These are phyloP conservation scores for Pythium myriotylum DNA, from an alignment of 352 stramenopile genomes.

Conservation along the genomic window DNA sequence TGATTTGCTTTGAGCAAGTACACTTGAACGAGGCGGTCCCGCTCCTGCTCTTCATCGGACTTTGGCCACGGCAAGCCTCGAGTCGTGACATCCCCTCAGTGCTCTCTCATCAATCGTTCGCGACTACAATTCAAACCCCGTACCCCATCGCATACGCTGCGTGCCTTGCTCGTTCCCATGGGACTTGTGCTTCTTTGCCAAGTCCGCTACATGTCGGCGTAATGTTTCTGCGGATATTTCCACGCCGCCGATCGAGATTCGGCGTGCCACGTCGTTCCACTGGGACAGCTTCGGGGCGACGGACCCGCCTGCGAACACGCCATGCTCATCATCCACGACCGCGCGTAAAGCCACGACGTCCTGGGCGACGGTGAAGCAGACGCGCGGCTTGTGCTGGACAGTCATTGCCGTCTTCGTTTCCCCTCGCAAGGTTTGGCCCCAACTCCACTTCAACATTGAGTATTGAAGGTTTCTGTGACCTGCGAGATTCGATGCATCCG, in stretches of 20 bases:
- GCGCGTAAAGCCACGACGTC: conserved; percentile 5
- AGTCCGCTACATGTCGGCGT: conserved; percentile 10
- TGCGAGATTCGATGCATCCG: too few relatives aligned
- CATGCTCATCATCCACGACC: background rate
- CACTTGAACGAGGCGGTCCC: conserved; percentile 7
- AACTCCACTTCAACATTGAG: conserved; percentile 11
- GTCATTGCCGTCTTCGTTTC: background rate
- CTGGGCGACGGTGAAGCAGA: conserved; percentile 7
- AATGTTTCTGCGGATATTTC: conserved; percentile 7
- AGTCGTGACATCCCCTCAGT: background rate
- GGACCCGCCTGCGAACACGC: conserved; percentile 2
- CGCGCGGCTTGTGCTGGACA: conserved; percentile 12
- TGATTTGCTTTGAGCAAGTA: conserved; percentile 3
- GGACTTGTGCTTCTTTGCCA: conserved; percentile 13
- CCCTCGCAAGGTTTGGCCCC: background rate
- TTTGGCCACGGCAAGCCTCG: conserved; percentile 23
- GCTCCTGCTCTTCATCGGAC: conserved; percentile 16
- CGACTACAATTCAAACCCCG: background rate
- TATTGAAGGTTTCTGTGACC: conserved; percentile 1
- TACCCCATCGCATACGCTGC: conserved; percentile 22
- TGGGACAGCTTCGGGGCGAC: conserved; percentile 2
- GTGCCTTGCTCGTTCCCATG: background rate
- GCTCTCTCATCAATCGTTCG: too few relatives aligned
- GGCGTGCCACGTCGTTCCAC: conserved; percentile 2
- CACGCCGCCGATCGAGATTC: background rate